Evolutionary conservation across 192 early-diverging fungal genomes (phyloP).

Genomic region (Fimicolochytrium jonesii): DNA sequence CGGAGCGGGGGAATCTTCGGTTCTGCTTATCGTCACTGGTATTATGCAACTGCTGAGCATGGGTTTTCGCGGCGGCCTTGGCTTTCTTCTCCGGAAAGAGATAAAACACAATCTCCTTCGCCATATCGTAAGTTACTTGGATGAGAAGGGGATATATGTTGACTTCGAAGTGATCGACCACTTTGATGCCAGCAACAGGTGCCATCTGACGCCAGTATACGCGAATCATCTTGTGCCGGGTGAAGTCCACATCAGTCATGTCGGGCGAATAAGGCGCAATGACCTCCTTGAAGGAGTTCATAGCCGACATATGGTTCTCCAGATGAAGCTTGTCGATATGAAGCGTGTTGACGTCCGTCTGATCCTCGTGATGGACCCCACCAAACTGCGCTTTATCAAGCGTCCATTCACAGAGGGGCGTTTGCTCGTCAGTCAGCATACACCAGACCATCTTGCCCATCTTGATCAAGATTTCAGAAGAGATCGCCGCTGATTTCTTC

Average conservation of each 20-base stretch:
- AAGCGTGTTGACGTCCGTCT: conserved; percentile 65
- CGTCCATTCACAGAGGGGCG: conserved; percentile 68
- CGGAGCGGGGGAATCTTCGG: conserved; percentile 2
- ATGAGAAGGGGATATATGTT: conserved; percentile 77
- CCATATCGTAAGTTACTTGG: conserved; percentile 80
- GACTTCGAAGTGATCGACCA: conserved; percentile 88
- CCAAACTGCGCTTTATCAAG: conserved; percentile 60
- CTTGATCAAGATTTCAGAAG: conserved; percentile 52
- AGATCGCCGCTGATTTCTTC: conserved; percentile 50
- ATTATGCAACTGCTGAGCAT: background rate
- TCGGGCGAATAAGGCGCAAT: conserved; percentile 40
- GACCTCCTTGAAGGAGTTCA: conserved; percentile 36
- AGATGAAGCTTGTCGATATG: conserved; percentile 72
- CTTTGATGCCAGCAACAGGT: conserved; percentile 85
- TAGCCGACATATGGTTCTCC: conserved; percentile 48
- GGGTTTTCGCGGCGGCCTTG: conserved; percentile 14
- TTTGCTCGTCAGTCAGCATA: conserved; percentile 64
- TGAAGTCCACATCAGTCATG: conserved; percentile 59
- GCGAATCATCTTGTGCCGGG: conserved; percentile 82
- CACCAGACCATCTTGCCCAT: conserved; percentile 66
- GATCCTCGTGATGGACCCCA: conserved; percentile 79
- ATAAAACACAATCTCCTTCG: conserved; percentile 72
- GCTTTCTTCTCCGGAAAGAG: conserved; percentile 67
- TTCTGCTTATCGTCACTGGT: background rate
- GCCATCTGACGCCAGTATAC: conserved; percentile 75